These are phyloP conservation scores for Schizonepeta tenuifolia DNA, from an alignment of 257 asterid genomes.

Conservation along the genomic window DNA sequence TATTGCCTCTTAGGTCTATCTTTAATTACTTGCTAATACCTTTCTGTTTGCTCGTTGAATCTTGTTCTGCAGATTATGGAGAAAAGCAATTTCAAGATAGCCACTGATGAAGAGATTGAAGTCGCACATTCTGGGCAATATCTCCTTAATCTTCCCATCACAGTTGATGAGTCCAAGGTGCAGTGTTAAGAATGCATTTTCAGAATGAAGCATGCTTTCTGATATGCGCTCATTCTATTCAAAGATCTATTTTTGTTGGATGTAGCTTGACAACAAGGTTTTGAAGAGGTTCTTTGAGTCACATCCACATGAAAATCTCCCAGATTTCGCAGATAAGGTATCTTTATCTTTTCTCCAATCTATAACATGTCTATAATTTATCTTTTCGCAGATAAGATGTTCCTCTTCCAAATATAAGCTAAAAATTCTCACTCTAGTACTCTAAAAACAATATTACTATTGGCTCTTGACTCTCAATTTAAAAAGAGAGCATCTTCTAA, in stretches of 20 bases:
- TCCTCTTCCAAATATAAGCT: slow-evolving; percentile 12
- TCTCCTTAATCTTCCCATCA: slow-evolving; percentile 94
- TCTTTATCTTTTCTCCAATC: slow-evolving; percentile 15
- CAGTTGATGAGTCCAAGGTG: slow-evolving; percentile 95
- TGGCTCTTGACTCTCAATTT: not conserved
- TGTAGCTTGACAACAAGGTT: slow-evolving; percentile 88
- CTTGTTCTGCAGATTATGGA: slow-evolving; percentile 67
- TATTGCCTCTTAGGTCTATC: slow-evolving; percentile 15
- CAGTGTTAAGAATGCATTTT: slow-evolving; percentile 23
- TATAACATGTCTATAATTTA: too few relatives aligned
- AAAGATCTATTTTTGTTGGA: slow-evolving; percentile 34
- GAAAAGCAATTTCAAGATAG: slow-evolving; percentile 92
- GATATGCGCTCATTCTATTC: slow-evolving; percentile 22
- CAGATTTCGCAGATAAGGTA: slow-evolving; percentile 94
- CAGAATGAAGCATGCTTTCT: slow-evolving; percentile 4
- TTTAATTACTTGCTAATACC: slow-evolving; percentile 23
- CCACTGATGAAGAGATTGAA: slow-evolving; percentile 84
- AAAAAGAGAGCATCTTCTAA: not conserved
- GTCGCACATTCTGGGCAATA: slow-evolving; percentile 92
- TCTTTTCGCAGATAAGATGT: not conserved
- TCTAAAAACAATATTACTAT: not conserved
- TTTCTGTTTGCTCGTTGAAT: slow-evolving; percentile 15
- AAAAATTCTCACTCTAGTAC: not conserved
- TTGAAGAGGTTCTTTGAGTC: slow-evolving; percentile 73
- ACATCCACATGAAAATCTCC: slow-evolving; percentile 80